phyloP scores from a whole-genome alignment of 1,284 basidiomycete species.

The Sporisorium reilianum region DNA sequence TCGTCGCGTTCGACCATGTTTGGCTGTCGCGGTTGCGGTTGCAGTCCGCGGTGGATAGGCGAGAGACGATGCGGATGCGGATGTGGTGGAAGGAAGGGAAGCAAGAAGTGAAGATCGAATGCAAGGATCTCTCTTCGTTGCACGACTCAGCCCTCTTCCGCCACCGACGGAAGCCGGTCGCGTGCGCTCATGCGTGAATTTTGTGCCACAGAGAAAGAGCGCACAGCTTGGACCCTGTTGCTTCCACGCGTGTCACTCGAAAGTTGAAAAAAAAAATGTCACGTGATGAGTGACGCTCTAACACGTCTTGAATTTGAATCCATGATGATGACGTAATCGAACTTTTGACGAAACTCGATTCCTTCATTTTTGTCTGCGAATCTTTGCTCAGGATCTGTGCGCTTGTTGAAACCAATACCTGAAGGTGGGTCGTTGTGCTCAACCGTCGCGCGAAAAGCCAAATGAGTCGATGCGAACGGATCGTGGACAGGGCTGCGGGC shows the following conservation, averaged over 20 bases:
- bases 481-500: slow-evolving; percentile 5
- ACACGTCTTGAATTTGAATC: too few species aligned
- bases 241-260: slow-evolving; percentile 17
- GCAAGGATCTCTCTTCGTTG: slow-evolving; percentile 1
- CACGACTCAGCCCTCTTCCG: slow-evolving; percentile 13
- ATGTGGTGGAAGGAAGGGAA: slow-evolving; percentile 20
- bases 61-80: not conserved
- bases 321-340: slow-evolving; percentile 31
- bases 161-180: slow-evolving; percentile 11
- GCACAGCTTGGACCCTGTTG: slow-evolving; percentile 13
- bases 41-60: not conserved
- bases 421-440: too few species aligned
- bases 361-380: too few species aligned
- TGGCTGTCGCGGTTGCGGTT: not conserved
- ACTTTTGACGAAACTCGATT: slow-evolving; percentile 9
- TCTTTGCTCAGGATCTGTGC: too few species aligned
- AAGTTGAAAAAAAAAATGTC: too few species aligned
- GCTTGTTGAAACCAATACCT: too few species aligned
- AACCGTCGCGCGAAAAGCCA: too few species aligned
- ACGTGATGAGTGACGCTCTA: too few species aligned
- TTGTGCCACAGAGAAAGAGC: not conserved
- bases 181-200: not conserved
- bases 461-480: not conserved
- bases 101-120: not conserved
- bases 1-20: slow-evolving; percentile 49